phyloP scores from a whole-genome alignment of 2,329 filamentous ascomycete species.

The Diaporthe citrichinensis region DNA sequence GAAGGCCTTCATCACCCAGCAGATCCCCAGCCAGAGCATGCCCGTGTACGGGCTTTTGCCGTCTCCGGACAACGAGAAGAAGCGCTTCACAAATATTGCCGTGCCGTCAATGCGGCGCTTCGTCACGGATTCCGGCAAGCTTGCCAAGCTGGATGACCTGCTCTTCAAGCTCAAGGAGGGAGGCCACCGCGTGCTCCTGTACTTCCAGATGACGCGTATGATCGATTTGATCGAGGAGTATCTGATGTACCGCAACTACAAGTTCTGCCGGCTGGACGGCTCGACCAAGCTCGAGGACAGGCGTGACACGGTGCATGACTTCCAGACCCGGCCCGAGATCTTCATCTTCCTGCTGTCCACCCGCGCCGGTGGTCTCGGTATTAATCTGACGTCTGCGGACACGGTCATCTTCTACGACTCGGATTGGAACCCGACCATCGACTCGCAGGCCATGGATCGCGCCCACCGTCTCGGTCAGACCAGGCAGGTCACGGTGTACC shows the following conservation, averaged over 20 bases:
- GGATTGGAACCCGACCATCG: conserved; percentile 99
- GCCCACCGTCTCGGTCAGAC: conserved; percentile 98
- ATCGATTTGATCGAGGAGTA: conserved; percentile 99
- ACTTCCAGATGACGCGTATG: conserved; percentile 99
- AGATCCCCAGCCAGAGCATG: conserved; percentile 75
- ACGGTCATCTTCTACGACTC: conserved; percentile 99
- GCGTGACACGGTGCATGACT: conserved; percentile 95
- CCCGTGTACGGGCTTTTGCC: conserved; percentile 79
- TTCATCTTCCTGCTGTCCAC: conserved; percentile 98
- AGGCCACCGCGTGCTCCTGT: conserved; percentile 92
- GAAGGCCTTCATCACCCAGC: conserved; percentile 79
- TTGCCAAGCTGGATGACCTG: conserved; percentile 90
- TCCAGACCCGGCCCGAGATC: conserved; percentile 94
- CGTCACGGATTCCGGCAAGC: conserved; percentile 96
- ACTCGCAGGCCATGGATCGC: conserved; percentile 98
- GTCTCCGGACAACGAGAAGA: conserved; percentile 82
- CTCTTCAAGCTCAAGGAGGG: conserved; percentile 92
- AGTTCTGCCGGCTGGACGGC: conserved; percentile 95
- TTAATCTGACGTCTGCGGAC: conserved; percentile 96
- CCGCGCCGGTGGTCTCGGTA: conserved; percentile 96
- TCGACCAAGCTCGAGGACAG: conserved; percentile 98
- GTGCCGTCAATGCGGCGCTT: conserved; percentile 98
- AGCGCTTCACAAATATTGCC: conserved; percentile 88
- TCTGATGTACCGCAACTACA: conserved; percentile 98
- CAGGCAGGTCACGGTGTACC: conserved; percentile 95